Conservation (phyloP, 176 grass and related monocot species). For the Bonia amplexicaulis region DNA sequence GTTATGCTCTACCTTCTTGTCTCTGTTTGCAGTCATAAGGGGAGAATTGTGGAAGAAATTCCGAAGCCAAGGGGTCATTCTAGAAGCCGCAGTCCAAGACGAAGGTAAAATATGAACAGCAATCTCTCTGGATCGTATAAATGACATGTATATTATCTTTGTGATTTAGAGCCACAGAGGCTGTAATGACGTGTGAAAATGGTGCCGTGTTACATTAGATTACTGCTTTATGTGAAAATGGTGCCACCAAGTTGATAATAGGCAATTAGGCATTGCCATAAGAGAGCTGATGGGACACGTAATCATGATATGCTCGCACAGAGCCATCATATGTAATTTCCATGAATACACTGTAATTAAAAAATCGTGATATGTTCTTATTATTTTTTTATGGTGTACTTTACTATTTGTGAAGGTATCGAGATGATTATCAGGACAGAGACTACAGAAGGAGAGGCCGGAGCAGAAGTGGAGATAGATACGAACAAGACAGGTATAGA, state of each 20-base stretch:
- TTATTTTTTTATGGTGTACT: not conserved
- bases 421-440: slow-evolving; percentile 45
- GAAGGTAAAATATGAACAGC: slow-evolving; percentile 29
- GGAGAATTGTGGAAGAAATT: slow-evolving; percentile 62
- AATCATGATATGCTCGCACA: not conserved
- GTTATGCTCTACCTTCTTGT: not conserved
- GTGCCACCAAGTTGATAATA: not conserved
- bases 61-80: slow-evolving; percentile 43
- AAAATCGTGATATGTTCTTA: not conserved
- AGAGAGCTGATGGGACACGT: not conserved
- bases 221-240: not conserved
- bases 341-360: not conserved
- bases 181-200: not conserved
- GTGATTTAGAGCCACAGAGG: not conserved
- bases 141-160: not conserved
- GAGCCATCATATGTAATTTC: not conserved
- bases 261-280: not conserved
- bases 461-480: slow-evolving; percentile 35
- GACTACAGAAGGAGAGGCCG: slow-evolving; percentile 38
- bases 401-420: slow-evolving; percentile 23
- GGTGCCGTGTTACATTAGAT: not conserved
- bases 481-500: slow-evolving; percentile 37
- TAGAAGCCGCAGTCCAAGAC: slow-evolving; percentile 63
- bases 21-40: slow-evolving; percentile 46
- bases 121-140: not conserved